Evolutionary conservation across 805 yeast species (phyloP).

Genomic region (Yarrowia sp.): DNA sequence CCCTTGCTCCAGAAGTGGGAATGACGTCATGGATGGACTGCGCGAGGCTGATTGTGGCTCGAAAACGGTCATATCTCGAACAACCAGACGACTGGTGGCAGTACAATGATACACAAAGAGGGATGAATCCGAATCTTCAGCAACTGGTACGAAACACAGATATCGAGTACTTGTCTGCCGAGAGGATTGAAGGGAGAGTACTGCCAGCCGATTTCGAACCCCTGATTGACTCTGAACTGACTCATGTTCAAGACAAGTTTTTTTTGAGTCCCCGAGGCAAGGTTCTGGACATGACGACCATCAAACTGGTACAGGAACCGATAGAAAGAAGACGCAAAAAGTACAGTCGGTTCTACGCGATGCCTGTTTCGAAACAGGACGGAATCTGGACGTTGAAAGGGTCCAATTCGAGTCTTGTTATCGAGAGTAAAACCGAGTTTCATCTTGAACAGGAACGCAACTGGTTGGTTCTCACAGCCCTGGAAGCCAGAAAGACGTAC

Average conservation of each 20-base stretch:
- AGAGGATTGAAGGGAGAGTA: background rate
- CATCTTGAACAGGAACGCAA: background rate
- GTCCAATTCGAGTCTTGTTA: background rate
- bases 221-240: background rate
- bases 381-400: background rate
- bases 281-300: background rate
- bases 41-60: background rate
- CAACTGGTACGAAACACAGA: background rate
- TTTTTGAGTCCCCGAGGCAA: background rate
- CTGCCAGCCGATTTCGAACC: background rate
- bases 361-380: no score
- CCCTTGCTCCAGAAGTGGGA: background rate
- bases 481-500: no score
- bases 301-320: background rate
- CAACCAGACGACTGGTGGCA: background rate
- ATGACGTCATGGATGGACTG: background rate
- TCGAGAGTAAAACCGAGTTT: background rate
- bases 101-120: background rate
- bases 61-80: background rate
- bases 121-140: background rate
- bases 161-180: no score
- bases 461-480: background rate
- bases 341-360: no score
- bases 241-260: background rate
- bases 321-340: background rate